Evolutionary conservation across 352 stramenopile species (phyloP).

Genomic region (Phytophthora vignae): DNA sequence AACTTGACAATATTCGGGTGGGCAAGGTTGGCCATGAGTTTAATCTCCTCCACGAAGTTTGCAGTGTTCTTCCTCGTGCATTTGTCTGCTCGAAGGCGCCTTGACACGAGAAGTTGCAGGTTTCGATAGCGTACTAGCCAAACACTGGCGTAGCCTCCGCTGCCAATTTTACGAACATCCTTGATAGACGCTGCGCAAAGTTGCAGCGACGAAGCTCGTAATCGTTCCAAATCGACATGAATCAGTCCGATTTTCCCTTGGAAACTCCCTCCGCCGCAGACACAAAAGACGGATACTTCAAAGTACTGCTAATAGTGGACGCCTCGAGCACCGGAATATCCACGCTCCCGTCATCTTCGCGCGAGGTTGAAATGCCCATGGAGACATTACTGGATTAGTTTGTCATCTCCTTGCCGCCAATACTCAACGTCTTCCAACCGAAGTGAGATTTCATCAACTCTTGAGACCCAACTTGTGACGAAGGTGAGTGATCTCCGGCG

Average conservation of each 20-base stretch:
- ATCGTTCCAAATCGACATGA: conserved; percentile 37
- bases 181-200: conserved; percentile 29
- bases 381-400: too few relatives aligned
- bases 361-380: too few relatives aligned
- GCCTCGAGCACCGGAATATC: too few relatives aligned
- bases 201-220: conserved; percentile 29
- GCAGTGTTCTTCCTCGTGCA: conserved; percentile 29
- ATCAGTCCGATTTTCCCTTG: not conserved
- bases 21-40: conserved; percentile 46
- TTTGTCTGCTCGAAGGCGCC: conserved; percentile 29
- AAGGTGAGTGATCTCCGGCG: too few relatives aligned
- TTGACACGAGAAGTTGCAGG: conserved; percentile 32
- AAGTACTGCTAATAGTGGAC: not conserved
- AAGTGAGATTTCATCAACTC: too few relatives aligned
- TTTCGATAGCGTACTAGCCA: conserved; percentile 33
- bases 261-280: not conserved
- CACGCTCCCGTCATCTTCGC: too few relatives aligned
- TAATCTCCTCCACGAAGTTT: conserved; percentile 51
- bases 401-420: too few relatives aligned
- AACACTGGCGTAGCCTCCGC: conserved; percentile 30
- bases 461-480: too few relatives aligned
- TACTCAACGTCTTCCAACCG: too few relatives aligned
- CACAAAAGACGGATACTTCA: not conserved
- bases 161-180: conserved; percentile 28
- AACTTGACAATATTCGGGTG: conserved; percentile 51